Conservation (phyloP, 768 basidiomycete species). For the Tulasnella sp. region DNA sequence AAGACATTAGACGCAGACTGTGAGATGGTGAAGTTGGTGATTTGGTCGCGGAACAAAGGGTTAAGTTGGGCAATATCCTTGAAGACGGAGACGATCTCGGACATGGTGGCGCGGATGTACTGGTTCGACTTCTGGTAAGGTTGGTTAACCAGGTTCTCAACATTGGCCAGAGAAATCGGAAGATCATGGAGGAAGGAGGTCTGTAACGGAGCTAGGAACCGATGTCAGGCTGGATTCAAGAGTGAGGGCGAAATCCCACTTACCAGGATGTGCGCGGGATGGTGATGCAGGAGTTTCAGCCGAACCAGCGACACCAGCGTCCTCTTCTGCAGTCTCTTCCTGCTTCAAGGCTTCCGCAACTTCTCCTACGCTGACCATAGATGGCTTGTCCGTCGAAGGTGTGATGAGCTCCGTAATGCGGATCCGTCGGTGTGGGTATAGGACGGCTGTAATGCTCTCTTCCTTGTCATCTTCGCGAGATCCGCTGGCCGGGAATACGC, state of each 20-base stretch:
- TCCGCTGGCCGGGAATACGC: conserved; percentile 72
- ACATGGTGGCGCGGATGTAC: conserved; percentile 93
- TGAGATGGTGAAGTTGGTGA: conserved; percentile 93
- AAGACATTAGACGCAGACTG: conserved; percentile 93
- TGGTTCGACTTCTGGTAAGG: conserved; percentile 93
- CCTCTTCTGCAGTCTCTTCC: conserved; percentile 24
- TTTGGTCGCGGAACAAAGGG: conserved; percentile 97
- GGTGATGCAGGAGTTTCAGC: conserved; percentile 26
- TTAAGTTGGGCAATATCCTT: conserved; percentile 98
- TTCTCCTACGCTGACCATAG: conserved; percentile 46
- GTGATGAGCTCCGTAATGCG: conserved; percentile 85
- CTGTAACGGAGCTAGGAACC: conserved; percentile 61
- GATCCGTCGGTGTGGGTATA: conserved; percentile 92
- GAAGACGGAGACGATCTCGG: conserved; percentile 95
- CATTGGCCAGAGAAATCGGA: conserved; percentile 83
- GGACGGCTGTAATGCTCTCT: conserved; percentile 89
- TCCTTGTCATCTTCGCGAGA: conserved; percentile 66
- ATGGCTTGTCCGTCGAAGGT: conserved; percentile 49
- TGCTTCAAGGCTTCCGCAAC: conserved; percentile 52
- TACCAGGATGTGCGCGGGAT: conserved; percentile 20
- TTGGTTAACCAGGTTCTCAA: conserved; percentile 78
- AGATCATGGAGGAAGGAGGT: conserved; percentile 84
- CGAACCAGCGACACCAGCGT: background rate
- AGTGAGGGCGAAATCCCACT: background rate
- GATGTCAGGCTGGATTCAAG: background rate